Evolutionary conservation across 2,329 filamentous ascomycete genomes (phyloP), one percentile per base, ranked within the genome.

Genomic region (Cladosporium sp.): DNA sequence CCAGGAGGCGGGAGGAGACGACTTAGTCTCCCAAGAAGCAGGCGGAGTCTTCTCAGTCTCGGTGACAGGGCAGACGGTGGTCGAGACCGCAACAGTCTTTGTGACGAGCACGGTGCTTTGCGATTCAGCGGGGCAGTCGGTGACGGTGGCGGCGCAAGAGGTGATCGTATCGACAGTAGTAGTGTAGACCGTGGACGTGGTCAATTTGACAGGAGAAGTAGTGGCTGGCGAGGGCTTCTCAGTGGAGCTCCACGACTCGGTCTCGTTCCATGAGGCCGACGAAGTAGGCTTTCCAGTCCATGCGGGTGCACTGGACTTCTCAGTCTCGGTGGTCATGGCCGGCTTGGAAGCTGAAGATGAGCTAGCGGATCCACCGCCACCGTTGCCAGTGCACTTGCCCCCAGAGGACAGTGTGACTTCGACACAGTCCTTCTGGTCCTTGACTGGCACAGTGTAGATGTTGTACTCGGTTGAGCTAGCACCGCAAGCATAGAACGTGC

Each of bases 401-500:
- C 65, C 68, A 50, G 70, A 66, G 62, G 66, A 63, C 53, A 72
- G 57, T 46, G 65, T 68, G 28, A 72, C 61, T 35, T 62, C 23
- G 16, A 65, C 65, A 35, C 71, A 72, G 31, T 67, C 65, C 16
- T 55, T 46, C 69, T 72, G 69, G 44, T 56, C 60, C n/a, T 58
- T 28, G 7, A 69, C 61, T n/a, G 69, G 66, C 16, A 40, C 57
- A 52, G 69, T 68, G 69, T 72, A 72, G 58, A 72, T 67, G 64
- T 72, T 63, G 49, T 63, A 52, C 33, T 85, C 82, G 49, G 80
- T 81, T 23, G 80, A 72, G 64, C 84, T 81, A 2, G 82, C 83
- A 29, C 86, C 87, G 73, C 89, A 91, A 53, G 86, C 83, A 72
- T 84, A 86, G 75, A 90, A 90, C 29, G 77, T 77, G 3, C 79